Conservation (phyloP, 75 land plant genomes). For the Sequoiadendron giganteum region DNA sequence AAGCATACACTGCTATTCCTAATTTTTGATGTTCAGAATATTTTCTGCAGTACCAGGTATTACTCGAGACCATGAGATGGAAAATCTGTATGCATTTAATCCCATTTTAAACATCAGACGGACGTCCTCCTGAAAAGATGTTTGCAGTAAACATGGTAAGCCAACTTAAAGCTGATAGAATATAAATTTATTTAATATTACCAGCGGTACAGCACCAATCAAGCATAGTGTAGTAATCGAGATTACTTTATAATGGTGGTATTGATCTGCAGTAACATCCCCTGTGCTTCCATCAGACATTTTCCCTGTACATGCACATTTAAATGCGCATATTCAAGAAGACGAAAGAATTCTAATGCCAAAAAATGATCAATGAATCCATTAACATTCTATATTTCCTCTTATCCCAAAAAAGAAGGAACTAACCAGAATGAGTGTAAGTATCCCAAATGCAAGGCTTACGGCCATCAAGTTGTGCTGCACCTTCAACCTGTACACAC, state of each 20-base stretch:
- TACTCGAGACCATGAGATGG: conserved; percentile 46
- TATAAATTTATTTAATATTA: not conserved
- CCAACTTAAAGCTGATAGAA: not conserved
- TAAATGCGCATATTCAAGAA: no score
- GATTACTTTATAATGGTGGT: conserved; percentile 73
- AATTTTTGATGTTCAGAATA: not conserved
- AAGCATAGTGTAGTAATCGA: not conserved
- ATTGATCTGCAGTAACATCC: conserved; percentile 61
- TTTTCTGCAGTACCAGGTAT: conserved; percentile 20
- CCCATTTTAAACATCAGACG: conserved; percentile 29
- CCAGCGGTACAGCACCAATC: not conserved
- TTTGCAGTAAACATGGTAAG: not conserved
- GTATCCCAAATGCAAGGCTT: conserved; percentile 79
- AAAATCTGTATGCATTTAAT: conserved; percentile 47
- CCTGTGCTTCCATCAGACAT: conserved; percentile 33
- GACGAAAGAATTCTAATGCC: no score
- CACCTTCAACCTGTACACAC: conserved; percentile 65
- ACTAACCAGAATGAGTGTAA: conserved; percentile 44
- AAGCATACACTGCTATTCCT: not conserved
- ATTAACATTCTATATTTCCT: no score
- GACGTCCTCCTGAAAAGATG: conserved; percentile 33
- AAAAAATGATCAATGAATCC: no score
- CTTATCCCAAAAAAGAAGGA: not conserved
- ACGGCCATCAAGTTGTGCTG: conserved; percentile 62
- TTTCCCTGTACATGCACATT: conserved; percentile 16